Evolutionary conservation across 306 rosid genomes (phyloP).

Genomic region (Boehmeria nivea): DNA sequence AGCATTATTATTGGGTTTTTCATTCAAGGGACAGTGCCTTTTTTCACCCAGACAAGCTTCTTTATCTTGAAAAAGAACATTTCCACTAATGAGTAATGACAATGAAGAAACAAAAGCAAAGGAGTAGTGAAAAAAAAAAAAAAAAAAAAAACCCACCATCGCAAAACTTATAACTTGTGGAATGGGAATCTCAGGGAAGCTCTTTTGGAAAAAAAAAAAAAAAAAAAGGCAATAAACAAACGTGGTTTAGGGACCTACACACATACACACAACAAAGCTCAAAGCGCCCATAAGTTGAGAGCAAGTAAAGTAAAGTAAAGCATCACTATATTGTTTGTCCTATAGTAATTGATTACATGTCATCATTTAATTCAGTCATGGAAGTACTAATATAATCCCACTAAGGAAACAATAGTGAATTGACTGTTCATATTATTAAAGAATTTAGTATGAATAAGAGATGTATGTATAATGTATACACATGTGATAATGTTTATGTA

Average conservation of each 20-base stretch:
- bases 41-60: too few species aligned
- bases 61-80: slow-evolving; percentile 22
- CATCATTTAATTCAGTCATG: neutral
- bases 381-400: neutral
- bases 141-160: slow-evolving; percentile 28
- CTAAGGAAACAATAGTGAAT: neutral
- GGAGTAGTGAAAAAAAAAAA: slow-evolving; percentile 29
- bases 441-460: too few species aligned
- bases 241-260: slow-evolving; percentile 35
- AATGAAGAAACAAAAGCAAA: slow-evolving; percentile 27
- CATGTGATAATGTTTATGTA: too few species aligned
- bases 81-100: slow-evolving; percentile 29
- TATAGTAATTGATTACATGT: neutral
- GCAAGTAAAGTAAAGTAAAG: neutral
- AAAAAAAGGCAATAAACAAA: slow-evolving; percentile 25
- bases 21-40: neutral
- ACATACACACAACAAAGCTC: slow-evolving; percentile 18
- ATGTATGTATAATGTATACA: too few species aligned
- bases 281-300: slow-evolving; percentile 16
- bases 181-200: slow-evolving; percentile 16
- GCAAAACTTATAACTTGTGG: slow-evolving; percentile 21
- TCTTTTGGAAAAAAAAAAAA: slow-evolving; percentile 19
- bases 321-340: too few species aligned
- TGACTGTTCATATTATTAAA: too few species aligned
- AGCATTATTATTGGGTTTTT: slow-evolving; percentile 18